Base-by-base conservation (phyloP, 768 basidiomycete species). In the Psilocybe subaeruginosa region DNA sequence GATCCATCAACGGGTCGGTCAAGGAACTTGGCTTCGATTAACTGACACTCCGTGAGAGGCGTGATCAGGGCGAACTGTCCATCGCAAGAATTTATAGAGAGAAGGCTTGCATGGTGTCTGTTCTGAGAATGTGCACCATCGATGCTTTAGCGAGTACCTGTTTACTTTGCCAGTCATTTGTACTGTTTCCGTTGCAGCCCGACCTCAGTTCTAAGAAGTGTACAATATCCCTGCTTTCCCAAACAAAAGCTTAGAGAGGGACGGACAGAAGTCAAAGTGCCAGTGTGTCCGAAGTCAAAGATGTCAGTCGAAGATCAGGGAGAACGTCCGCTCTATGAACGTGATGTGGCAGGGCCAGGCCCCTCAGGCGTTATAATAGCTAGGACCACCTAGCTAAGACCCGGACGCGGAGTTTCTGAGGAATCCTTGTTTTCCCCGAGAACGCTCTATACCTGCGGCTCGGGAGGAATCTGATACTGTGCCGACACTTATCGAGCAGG, bases 51-150 rank as follows among this genome's bases (percentile, higher is more conserved):
- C 69, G 69, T 75, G 73, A 68, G 73, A 70, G 54, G 66, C 52
- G 61, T 57, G 64, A 55, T 68, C 74, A 77, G 74, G 76, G 76
- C 73, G 72, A 76, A 72, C 76, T 77, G 76, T 77, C 76, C 64
- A 73, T 59, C 56, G 56, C 49, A 62, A 33, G 56, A 48, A 62
- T 54, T 62, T 62, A 62, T 62, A 62, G 56, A 53, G 54, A 56
- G 58, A 54, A 49, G 50, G 33, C 49, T 35, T 50, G 54, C 41
- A 54, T 54, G 47, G 8, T 55, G 8, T 41, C 54, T 37, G 29
- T 52, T 52, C 51, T 27, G 29, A 8, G 14, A 37, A n/a, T 23
- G 45, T 46, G 37, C 45, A 45, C 8, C 47, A 35, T 30, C 6
- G 29, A 16, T 14, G n/a, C 33, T 35, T 35, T 53, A 14, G 51